Evolutionary conservation across 2,329 filamentous ascomycete species (phyloP).

Genomic region (Monosporascus sp.): DNA sequence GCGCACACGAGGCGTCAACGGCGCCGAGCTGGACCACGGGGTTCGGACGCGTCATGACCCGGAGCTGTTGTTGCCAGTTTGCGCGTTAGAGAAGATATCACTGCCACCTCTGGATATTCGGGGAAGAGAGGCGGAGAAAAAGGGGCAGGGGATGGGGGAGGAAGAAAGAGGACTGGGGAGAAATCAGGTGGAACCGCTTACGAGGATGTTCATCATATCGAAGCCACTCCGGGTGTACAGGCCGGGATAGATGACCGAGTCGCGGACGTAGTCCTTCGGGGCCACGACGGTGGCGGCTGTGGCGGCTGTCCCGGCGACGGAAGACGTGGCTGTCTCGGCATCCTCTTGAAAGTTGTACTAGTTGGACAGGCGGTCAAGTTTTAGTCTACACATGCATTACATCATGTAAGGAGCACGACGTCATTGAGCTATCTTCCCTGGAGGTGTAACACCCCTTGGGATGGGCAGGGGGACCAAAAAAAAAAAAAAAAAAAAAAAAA

Average conservation of each 20-base stretch:
- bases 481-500: too few species aligned
- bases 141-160: not conserved
- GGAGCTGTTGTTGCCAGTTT: conserved; percentile 33
- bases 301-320: not conserved
- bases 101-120: not conserved
- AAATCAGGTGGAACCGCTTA: conserved; percentile 25
- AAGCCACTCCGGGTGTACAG: conserved; percentile 50
- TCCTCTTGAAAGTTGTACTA: conserved; percentile 22
- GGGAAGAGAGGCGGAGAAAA: not conserved
- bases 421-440: too few species aligned
- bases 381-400: conserved; percentile 6
- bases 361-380: not conserved
- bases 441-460: too few species aligned
- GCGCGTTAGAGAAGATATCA: not conserved
- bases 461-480: too few species aligned
- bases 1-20: conserved; percentile 77
- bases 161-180: not conserved
- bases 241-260: conserved; percentile 50
- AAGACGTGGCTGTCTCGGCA: not conserved
- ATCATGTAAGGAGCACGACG: not conserved
- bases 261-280: conserved; percentile 20
- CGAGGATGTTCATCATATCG: conserved; percentile 51
- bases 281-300: conserved; percentile 5
- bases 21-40: conserved; percentile 75
- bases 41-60: conserved; percentile 64